phyloP scores from a whole-genome alignment of 345 rosid genomes.

The Heritiera fomes region DNA sequence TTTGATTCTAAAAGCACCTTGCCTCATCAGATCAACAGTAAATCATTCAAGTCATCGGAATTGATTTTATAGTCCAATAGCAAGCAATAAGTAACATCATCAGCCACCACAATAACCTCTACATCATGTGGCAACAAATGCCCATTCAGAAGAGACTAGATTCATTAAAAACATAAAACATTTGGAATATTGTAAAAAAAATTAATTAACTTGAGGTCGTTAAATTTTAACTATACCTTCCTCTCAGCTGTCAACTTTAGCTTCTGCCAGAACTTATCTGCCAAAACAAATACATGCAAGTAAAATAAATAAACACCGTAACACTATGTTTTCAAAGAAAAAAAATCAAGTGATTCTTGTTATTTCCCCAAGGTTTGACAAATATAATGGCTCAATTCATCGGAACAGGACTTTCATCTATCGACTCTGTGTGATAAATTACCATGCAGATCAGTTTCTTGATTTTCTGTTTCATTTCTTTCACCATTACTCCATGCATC shows the following conservation, averaged over 20 bases:
- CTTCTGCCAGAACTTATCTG: slow-evolving; percentile 87
- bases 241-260: slow-evolving; percentile 55
- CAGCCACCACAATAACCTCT: not conserved
- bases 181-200: not conserved
- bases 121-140: not conserved
- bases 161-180: not conserved
- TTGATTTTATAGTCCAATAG: not conserved
- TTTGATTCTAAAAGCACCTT: not conserved
- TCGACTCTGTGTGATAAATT: slow-evolving; percentile 5
- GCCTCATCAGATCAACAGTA: slow-evolving; percentile 1
- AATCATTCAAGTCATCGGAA: slow-evolving; percentile 1
- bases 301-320: not conserved
- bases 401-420: not conserved
- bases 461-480: slow-evolving; percentile 32
- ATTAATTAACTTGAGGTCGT: not conserved
- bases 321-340: not conserved
- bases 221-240: slow-evolving; percentile 51
- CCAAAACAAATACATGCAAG: slow-evolving; percentile 22
- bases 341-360: not conserved
- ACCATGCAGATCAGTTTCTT: slow-evolving; percentile 46
- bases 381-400: not conserved
- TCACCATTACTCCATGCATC: slow-evolving; percentile 46
- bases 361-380: not conserved
- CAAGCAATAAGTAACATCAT: not conserved
- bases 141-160: not conserved